Base-by-base conservation (phyloP, 1,284 basidiomycete species). In the Sanghuangporus sanghuang region DNA sequence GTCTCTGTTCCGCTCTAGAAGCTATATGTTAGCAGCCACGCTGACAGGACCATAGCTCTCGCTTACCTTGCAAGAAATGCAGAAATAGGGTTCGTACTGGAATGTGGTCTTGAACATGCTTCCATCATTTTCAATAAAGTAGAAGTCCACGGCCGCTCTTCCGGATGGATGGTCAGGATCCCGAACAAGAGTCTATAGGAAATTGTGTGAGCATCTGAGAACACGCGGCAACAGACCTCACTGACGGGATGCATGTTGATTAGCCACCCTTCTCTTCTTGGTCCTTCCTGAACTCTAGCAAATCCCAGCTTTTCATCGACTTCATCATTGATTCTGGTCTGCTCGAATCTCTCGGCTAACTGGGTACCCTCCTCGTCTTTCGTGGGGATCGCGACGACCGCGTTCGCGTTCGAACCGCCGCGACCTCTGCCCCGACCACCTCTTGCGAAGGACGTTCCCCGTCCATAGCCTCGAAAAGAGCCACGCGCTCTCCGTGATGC, bases 241-340 rank as follows among this genome's bases (percentile, higher is more conserved):
- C 90, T 70, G 72, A 95, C 93, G 64, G 96, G 93, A 74, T 97
- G 96, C 96, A 99, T 99, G 74, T 98, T 98, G 66, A 99, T 89
- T 72, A 99, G 80, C 97, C 97, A 99, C 1, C 94, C 95, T 64
- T 93, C 90, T 69, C 80, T 84, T 68, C 78, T 78, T 7, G 81
- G 77, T 0, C 93, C 93, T 68, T 90, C 89, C 67, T 93, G 86
- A 60, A 92, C 80, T 62, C 88, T 80, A 50, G 81, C 80, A 75
- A 99, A 99, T 0, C 97, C 97, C 35, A 99, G 80, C 73, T 91
- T 93, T 74, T 94, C 93, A 71, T 99, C 96, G 35, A 98, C 86
- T 71, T 96, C 93, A 73, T 99, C 95, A 64, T 79, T 80, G 36
- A 90, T 69, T 55, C 81, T 78, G 6, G 89, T 85, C 68, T 85